Conservation (phyloP, 1,284 basidiomycete genomes). For the Flammula alnicola region DNA sequence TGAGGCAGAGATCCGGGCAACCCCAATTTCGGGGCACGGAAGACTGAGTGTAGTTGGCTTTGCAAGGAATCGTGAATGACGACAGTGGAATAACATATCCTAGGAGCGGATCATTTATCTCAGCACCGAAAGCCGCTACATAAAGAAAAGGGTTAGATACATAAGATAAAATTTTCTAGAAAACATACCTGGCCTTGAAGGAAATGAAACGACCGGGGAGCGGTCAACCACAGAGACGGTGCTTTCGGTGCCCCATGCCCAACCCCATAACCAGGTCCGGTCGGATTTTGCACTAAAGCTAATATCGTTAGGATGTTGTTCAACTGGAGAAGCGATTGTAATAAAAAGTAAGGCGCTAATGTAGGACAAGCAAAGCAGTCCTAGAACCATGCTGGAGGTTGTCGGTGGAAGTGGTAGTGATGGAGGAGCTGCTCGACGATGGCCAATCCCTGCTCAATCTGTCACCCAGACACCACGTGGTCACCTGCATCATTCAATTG, state of each 20-base stretch:
- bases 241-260: conserved; percentile 77
- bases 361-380: conserved; percentile 31
- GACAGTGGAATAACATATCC: conserved; percentile 81
- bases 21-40: conserved; percentile 50
- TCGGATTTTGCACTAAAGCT: conserved; percentile 44
- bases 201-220: conserved; percentile 65
- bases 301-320: conserved; percentile 19
- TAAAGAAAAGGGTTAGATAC: conserved; percentile 23
- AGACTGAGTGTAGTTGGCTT: conserved; percentile 32
- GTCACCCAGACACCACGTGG: conserved; percentile 1
- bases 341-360: conserved; percentile 26
- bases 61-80: conserved; percentile 66
- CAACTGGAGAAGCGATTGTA: conserved; percentile 30
- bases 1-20: conserved; percentile 67
- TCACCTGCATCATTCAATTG: background rate
- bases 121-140: conserved; percentile 75
- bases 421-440: conserved; percentile 4
- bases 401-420: conserved; percentile 6
- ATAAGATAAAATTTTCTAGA: conserved; percentile 4
- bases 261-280: conserved; percentile 59
- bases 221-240: conserved; percentile 80
- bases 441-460: conserved; percentile 2
- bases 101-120: conserved; percentile 69
- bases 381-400: conserved; percentile 30
- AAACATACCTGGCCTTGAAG: conserved; percentile 55